Percentiles rank a stretch among this genome's conserved stretches.
Evolutionary conservation across 192 early-diverging fungal species (phyloP).

Genomic region (Backusella sp.): DNA sequence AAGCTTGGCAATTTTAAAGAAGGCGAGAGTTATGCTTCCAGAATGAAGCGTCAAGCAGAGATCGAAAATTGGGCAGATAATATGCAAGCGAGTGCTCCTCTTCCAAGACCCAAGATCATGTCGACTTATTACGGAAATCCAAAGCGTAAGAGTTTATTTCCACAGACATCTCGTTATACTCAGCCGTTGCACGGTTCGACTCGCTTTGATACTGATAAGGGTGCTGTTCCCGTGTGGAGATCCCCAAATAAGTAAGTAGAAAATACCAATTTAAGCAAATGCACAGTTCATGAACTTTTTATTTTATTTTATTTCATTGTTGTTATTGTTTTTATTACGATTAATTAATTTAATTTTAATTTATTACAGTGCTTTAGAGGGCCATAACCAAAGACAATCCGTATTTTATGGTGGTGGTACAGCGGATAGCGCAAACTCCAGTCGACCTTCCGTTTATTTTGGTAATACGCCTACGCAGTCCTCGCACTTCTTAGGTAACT

Average conservation of each 20-base stretch:
- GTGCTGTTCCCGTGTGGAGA: not conserved
- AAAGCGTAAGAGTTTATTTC: constrained; percentile 27
- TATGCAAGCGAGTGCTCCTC: constrained; percentile 52
- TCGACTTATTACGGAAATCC: constrained; percentile 25
- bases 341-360: not conserved
- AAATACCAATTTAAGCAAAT: constrained; percentile 4
- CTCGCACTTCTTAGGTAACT: not conserved
- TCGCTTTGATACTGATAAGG: constrained; percentile 13
- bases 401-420: not conserved
- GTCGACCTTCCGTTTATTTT: not conserved
- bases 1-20: constrained; percentile 73
- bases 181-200: constrained; percentile 3
- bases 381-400: constrained; percentile 8
- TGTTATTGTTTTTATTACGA: not conserved
- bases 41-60: constrained; percentile 62
- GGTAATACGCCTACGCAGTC: not conserved
- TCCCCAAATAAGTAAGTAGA: constrained; percentile 17
- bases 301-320: not conserved
- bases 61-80: constrained; percentile 75
- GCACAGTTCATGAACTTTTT: not conserved
- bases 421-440: not conserved
- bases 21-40: constrained; percentile 59
- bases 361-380: not conserved
- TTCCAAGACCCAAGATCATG: not conserved
- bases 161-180: constrained; percentile 26